Base-by-base conservation (phyloP, 2,329 filamentous ascomycete genomes). In the Aspergillus eucalypticola region DNA sequence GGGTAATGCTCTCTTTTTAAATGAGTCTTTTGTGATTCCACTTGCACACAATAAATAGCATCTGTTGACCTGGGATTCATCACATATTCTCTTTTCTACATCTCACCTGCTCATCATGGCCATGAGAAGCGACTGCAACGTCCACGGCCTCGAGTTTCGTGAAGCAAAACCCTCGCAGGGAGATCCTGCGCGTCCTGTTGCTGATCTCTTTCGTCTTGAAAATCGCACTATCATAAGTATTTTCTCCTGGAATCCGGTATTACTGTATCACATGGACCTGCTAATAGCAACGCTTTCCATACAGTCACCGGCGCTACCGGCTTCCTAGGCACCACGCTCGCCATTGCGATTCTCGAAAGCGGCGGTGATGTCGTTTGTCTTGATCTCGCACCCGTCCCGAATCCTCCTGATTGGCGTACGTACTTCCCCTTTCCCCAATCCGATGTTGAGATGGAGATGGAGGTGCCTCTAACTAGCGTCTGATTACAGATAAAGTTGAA, bases 301-400 rank as follows among this genome's bases (percentile, higher is more conserved):
- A 8, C 19, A 67, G 67, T 72, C 15, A 73, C 69, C 8, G 72
- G 72, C 8, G 66, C 41, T 3, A 58, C 51, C 10, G 71, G 69
- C 2, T 67, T 63, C 44, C 54, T 73, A 5, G 71, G 69, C 0
- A 55, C 63, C 2, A 60, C 57, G 8, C 54, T 69, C 2, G 64
- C 68, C 2, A 53, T 29, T 2, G 59, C 69, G 1, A 64, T 76
- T 1, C 55, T 76, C 7, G 72, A 75, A 60, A 68, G 61, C 15
- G 73, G 73, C n/a, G 74, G 68, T 8, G 73, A 76, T 51, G 70
- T 75, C 1, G 64, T 75, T 3, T 71, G 69, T 39, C 60, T 76
- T 0, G 74, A 77, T 59, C 46, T 72, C 11, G 23, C 63, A 2
- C 46, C 59, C 8, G 38, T 17, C 1, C 57, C 60, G 11, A 57